Base-by-base conservation (phyloP, 1,284 basidiomycete genomes). In the Cryptococcus floricola region DNA sequence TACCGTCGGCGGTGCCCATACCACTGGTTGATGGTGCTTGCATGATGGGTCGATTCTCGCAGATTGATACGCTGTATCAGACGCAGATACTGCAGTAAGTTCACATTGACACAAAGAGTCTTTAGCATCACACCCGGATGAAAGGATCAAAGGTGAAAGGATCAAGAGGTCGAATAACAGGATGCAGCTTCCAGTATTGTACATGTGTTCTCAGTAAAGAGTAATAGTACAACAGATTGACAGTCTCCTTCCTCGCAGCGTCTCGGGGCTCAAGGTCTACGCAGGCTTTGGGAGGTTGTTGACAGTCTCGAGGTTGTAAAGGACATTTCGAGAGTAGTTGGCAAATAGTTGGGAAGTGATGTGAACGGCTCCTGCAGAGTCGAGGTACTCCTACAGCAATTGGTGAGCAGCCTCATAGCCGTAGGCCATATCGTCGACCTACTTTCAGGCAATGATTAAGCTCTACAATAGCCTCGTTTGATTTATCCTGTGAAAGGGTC, bases 291-390 rank as follows among this genome's bases (percentile, higher is more conserved):
- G 70, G 61, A 76, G 64, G 50, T 69, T 67, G 38, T 67, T 63
- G 46, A 74, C 67, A 7, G 86, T 87, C 63, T 87, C 86, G 59
- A 92, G 72, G 70, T 92, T 92, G 69, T 89, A 91, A 70, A 87
- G 85, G 44, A 90, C 89, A 74, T 91, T 92, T 74, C 88, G 85
- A 61, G 85, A 81, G 73, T 92, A 92, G 71, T 89, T 90, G 39
- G 83, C 83, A 39, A 85, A 82, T 19, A 93, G 79, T 71, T 90
- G 85, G 1, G 89, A 85, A 0, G 90, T 86, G 39, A 83, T 85
- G 66, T 86, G 84, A 42, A 90, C 84, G 3, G 59, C 54, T 4
- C 48, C 34, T 2, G 72, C 67, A 3, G 67, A 68, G 27, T 66
- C 61, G 47, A 73, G 64, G 50, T 70, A 66, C 43, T 75, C 71